These are phyloP conservation scores for Alternaria triticina DNA, from an alignment of 2,329 filamentous ascomycete genomes.

Conservation along the genomic window DNA sequence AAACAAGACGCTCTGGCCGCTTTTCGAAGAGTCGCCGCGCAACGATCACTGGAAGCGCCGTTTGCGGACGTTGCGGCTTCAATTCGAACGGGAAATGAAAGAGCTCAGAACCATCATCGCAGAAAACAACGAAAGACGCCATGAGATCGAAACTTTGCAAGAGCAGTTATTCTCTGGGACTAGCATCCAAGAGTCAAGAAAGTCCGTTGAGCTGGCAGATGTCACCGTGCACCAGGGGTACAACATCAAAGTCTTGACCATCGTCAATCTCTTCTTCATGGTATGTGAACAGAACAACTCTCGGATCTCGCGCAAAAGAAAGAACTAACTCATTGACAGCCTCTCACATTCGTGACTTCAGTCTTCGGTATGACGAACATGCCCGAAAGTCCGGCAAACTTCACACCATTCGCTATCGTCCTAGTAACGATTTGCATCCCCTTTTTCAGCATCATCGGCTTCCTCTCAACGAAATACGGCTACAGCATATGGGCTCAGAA, in stretches of 20 bases:
- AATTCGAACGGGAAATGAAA: constrained; percentile 60
- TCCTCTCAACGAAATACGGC: constrained; percentile 51
- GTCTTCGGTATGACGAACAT: constrained; percentile 63
- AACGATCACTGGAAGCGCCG: constrained; percentile 58
- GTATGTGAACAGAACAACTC: constrained; percentile 7
- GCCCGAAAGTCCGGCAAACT: constrained; percentile 43
- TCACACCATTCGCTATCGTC: constrained; percentile 51
- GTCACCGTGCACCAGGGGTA: constrained; percentile 64
- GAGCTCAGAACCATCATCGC: constrained; percentile 57
- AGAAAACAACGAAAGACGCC: constrained; percentile 61
- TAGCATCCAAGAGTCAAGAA: constrained; percentile 65
- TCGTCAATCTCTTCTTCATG: constrained; percentile 67
- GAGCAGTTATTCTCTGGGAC: constrained; percentile 70
- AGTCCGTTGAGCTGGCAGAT: constrained; percentile 63
- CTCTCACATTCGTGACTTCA: constrained; percentile 66
- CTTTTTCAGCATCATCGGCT: constrained; percentile 55
- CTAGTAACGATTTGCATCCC: constrained; percentile 52
- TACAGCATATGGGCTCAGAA: constrained; percentile 47
- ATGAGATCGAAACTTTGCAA: constrained; percentile 63
- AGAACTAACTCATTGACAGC: constrained; percentile 29
- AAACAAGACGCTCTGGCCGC: constrained; percentile 63
- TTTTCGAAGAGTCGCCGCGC: constrained; percentile 55
- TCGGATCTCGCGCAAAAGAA: neutral
- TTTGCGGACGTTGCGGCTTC: constrained; percentile 55
- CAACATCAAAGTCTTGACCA: constrained; percentile 65